These are phyloP conservation scores for Mucor saturninus DNA, from an alignment of 371 early-diverging fungal genomes.

Conservation along the genomic window DNA sequence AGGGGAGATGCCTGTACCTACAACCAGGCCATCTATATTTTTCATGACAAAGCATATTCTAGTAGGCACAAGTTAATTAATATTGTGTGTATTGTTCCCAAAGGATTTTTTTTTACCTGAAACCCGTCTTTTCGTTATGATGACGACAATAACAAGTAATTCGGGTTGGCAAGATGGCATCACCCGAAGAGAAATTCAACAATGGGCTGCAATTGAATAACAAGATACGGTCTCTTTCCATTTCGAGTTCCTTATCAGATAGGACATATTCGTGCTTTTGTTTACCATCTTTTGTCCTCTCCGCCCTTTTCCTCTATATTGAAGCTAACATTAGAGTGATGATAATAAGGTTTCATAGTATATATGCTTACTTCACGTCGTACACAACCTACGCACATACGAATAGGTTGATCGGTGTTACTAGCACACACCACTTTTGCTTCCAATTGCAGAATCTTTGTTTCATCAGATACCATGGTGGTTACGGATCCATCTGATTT, in stretches of 20 bases:
- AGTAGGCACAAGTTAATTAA: too few relatives aligned
- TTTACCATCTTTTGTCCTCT: slow-evolving; percentile 47
- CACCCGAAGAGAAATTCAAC: slow-evolving; percentile 84
- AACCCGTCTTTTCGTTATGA: slow-evolving; percentile 87
- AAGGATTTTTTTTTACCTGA: slow-evolving; percentile 44
- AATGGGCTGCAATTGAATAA: slow-evolving; percentile 83
- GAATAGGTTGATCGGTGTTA: slow-evolving; percentile 72
- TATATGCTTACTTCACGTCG: slow-evolving; percentile 71
- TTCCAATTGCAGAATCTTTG: slow-evolving; percentile 66
- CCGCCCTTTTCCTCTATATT: slow-evolving; percentile 47
- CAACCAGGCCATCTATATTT: slow-evolving; percentile 38
- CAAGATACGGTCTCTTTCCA: slow-evolving; percentile 71
- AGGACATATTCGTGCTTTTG: slow-evolving; percentile 39
- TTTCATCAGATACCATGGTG: slow-evolving; percentile 29
- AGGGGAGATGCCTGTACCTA: slow-evolving; percentile 79
- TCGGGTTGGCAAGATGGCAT: slow-evolving; percentile 83
- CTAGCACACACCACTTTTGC: slow-evolving; percentile 82
- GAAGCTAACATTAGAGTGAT: not conserved
- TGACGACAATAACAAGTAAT: slow-evolving; percentile 95
- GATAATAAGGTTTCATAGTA: not conserved
- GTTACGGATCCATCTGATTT: slow-evolving; percentile 9
- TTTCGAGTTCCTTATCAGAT: slow-evolving; percentile 45
- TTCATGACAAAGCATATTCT: slow-evolving; percentile 73
- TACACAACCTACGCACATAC: slow-evolving; percentile 82
- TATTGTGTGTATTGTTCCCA: too few relatives aligned